Evolutionary conservation across 73 alveolate species (phyloP).

Genomic region (Blepharisma japonicum): DNA sequence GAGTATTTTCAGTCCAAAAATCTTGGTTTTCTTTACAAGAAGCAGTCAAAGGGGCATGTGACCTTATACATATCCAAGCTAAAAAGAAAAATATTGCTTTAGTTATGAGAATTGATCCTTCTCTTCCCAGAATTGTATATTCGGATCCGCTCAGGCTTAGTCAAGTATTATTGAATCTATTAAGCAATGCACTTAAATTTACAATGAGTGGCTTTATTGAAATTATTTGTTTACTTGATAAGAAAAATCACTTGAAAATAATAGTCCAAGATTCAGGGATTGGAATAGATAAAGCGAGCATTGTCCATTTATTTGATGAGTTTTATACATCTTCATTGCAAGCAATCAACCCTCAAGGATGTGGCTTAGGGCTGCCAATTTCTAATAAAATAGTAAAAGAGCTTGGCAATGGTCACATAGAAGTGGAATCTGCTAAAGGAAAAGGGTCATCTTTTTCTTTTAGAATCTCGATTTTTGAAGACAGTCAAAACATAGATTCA

Average conservation of each 20-base stretch:
- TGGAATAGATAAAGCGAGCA: background rate
- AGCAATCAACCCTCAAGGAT: conserved; percentile 15
- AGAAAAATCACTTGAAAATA: background rate
- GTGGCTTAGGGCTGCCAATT: conserved; percentile 21
- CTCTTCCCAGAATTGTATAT: background rate
- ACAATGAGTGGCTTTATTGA: conserved; percentile 10
- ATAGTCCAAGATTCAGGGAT: conserved; percentile 20
- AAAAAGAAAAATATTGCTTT: background rate
- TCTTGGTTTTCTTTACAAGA: background rate
- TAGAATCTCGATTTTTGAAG: too few relatives aligned
- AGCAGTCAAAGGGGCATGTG: too few relatives aligned
- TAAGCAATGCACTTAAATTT: conserved; percentile 14
- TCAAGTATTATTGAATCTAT: background rate
- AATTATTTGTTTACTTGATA: background rate
- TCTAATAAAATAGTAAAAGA: background rate
- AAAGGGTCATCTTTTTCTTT: too few relatives aligned
- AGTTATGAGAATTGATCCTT: background rate
- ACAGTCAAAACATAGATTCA: too few relatives aligned
- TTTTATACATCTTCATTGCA: background rate
- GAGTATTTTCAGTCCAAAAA: background rate
- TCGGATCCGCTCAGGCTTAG: background rate
- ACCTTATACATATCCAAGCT: too few relatives aligned
- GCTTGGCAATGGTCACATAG: background rate
- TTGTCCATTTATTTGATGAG: background rate
- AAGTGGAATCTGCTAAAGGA: background rate